Evolutionary conservation across 2,329 filamentous ascomycete species (phyloP).

Genomic region (Diaporthe amygdali): DNA sequence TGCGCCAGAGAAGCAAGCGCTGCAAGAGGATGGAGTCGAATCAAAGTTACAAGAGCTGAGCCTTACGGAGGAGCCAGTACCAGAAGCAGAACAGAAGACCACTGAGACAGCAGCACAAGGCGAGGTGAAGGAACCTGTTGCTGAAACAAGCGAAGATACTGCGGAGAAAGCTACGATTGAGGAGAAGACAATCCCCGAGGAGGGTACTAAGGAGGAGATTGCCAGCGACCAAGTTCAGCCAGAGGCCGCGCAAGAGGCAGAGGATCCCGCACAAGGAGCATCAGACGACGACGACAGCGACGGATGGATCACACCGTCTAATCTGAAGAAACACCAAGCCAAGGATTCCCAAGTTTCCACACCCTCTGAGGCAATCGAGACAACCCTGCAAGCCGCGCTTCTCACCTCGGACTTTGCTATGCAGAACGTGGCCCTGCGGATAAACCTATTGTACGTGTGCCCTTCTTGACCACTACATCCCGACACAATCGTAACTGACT

Average conservation of each 20-base stretch:
- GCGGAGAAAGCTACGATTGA: background rate
- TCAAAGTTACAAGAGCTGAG: slow-evolving; percentile 30
- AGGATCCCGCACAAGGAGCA: slow-evolving; percentile 34
- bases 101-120: background rate
- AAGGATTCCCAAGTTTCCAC: slow-evolving; percentile 60
- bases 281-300: slow-evolving; percentile 62
- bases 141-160: slow-evolving; percentile 36
- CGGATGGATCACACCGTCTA: slow-evolving; percentile 94
- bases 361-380: slow-evolving; percentile 57
- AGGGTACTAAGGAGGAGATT: slow-evolving; percentile 10
- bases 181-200: no score
- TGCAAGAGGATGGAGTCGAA: slow-evolving; percentile 29
- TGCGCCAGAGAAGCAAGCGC: background rate
- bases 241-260: slow-evolving; percentile 26
- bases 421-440: slow-evolving; percentile 94
- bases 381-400: slow-evolving; percentile 83
- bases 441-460: slow-evolving; percentile 70
- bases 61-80: background rate
- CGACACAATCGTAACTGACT: background rate
- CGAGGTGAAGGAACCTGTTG: slow-evolving; percentile 38
- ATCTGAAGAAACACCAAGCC: slow-evolving; percentile 83
- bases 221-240: background rate
- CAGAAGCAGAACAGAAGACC: background rate
- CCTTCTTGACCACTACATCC: background rate
- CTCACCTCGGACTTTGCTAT: slow-evolving; percentile 97